A percentile compares a stretch with the other conserved stretches of the same genome.
Evolutionary conservation across 495 filamentous ascomycete species (phyloP).

Genomic region (Neurospora tetrasperma): DNA sequence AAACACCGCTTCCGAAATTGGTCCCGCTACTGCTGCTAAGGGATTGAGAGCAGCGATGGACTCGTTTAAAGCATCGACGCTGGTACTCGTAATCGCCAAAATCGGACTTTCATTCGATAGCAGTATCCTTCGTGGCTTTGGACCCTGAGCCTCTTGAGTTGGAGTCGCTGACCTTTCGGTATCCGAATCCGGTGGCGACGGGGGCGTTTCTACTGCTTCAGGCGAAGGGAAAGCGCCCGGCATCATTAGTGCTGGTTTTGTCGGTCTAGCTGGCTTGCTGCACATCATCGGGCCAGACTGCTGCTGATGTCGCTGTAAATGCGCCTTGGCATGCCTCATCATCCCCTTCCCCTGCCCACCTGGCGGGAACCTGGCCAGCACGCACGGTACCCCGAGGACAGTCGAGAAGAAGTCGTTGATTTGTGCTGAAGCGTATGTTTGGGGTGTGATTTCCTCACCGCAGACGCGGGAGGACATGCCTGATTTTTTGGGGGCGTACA

Average conservation of each 20-base stretch:
- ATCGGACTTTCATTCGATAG: constrained; percentile 92
- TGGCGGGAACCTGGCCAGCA: constrained; percentile 69
- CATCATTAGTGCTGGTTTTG: constrained; percentile 19
- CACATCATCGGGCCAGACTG: neutral
- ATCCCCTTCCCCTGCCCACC: constrained; percentile 42
- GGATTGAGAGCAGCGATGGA: constrained; percentile 35
- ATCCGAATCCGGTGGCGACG: constrained; percentile 40
- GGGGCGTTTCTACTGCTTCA: constrained; percentile 12
- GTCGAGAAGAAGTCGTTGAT: constrained; percentile 66
- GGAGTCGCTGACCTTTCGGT: constrained; percentile 16
- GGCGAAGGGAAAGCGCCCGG: constrained; percentile 46
- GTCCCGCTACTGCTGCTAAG: fast-evolving
- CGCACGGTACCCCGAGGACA: constrained; percentile 64
- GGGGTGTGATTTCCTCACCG: constrained; percentile 59
- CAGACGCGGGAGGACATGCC: constrained; percentile 55
- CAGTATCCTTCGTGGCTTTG: constrained; percentile 47
- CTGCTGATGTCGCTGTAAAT: constrained; percentile 45
- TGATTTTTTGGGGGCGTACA: constrained; percentile 21
- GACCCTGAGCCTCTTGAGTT: neutral
- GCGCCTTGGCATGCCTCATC: constrained; percentile 54
- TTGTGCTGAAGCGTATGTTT: constrained; percentile 52
- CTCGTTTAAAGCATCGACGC: constrained; percentile 65
- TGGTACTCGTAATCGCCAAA: constrained; percentile 68
- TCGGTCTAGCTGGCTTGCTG: constrained; percentile 4
- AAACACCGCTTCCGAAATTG: constrained; percentile 56